Base-by-base conservation (phyloP, 176 grass and related monocot genomes). In the Lolium rigidum region DNA sequence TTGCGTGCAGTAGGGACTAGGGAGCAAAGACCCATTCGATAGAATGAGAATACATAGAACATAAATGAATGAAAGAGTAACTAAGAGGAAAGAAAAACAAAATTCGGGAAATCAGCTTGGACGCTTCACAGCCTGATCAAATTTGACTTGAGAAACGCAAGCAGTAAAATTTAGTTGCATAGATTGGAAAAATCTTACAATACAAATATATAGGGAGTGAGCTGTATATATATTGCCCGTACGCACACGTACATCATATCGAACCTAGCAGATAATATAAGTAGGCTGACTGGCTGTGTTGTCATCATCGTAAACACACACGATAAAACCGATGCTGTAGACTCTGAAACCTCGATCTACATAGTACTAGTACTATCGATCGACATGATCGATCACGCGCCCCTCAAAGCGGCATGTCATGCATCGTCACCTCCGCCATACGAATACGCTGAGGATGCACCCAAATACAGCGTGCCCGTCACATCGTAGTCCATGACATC, bases 401-500 rank as follows among this genome's bases (percentile, higher is more conserved):
- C 16, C 35, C 26, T 83, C 66, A 90, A 61, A 61, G 68, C 28
- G 15, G 43, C 31, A 35, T 44, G 26, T 1, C 76, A n/a, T n/a
- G n/a, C n/a, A 41, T 69, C 26, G 76, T 15, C 57, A 8, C 31
- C 21, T 7, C 47, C 84, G 31, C 31, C 31, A 35, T 35, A 35
- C 31, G 31, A 35, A 51, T 80, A 87, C 28, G 73, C 28, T 3
- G 64, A 13, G 82, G 72, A 70, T 6, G 79, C 4, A 20, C 16
- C 28, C 18, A 85, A 55, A 20, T 3, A 71, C 77, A 81, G 17
- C 18, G 46, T 13, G n/a, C 13, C 82, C 52, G 60, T 39, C 62
- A 85, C 35, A 37, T n/a, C 68, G 77, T 91, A 91, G 81, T 91
- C 89, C 89, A n/a, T 85, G 70, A 87, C 50, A 24, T 91, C 90